Base-by-base conservation (phyloP, 1,284 basidiomycete species). In the Apiotrichum sp. region DNA sequence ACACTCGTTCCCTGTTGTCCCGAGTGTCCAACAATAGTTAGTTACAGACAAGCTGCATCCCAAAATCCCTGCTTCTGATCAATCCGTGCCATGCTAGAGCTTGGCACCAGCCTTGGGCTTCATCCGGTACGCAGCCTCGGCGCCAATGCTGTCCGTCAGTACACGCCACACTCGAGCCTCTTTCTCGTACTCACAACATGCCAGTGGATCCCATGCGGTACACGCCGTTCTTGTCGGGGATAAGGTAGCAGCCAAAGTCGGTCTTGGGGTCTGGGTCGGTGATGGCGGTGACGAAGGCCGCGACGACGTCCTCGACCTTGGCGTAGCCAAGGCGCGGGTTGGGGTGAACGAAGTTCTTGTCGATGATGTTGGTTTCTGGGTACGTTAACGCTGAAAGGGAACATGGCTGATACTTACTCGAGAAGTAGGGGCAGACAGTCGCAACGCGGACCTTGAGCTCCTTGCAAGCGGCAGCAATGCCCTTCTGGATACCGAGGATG, bases 371-470 rank as follows among this genome's bases (percentile, higher is more conserved):
- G n/a, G 59, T 61, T 36, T 61, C 58, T 60, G 48, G 33, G 10
- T 32, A 32, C 7, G 44, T 45, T 8, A 29, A 9, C 10, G 29
- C 32, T 4, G 13, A 22, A 22, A 3, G 6, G 11, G 35, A 11
- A n/a, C 11, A 11, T 11, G 6, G 7, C 35, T 36, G 35, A 36
- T 36, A 60, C 58, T 34, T 35, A 60, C 58, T 61, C 14, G 59
- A 53, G 40, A 61, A 61, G 56, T 58, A 61, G 2, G 59, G 59
- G 48, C 59, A 61, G 16, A 61, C 44, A 3, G 56, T 58, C 6
- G 13, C 53, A 14, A 55, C 50, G 29, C 59, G 56, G 32, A 61
- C 36, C 11, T 41, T 41, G 41, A 57, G 42, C 6, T 55, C 56
- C 10, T 45, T 31, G 31, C 50, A 50, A 3, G 22, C 8, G 1